Base-by-base conservation (phyloP, 768 basidiomycete species). In the Russula sp. region DNA sequence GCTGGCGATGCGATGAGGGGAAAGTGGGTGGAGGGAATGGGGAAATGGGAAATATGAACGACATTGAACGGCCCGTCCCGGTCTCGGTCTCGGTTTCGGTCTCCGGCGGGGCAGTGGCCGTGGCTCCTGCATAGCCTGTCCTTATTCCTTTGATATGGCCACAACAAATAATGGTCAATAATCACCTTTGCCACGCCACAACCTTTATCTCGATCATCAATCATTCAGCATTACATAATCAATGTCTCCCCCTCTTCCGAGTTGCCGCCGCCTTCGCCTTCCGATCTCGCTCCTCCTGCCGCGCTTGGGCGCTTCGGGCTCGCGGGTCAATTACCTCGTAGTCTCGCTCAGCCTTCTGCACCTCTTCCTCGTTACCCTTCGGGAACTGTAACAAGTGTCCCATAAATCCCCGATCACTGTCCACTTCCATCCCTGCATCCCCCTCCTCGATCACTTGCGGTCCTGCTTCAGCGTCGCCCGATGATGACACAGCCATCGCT, bases 241-340 rank as follows among this genome's bases (percentile, higher is more conserved):
- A 65, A 29, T 71, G 65, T 46, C 65, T 66, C 5, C 71, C 62
- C 16, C 72, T 67, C 34, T 67, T 68, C 34, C 67, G 68, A 61
- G 62, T 66, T 59, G 60, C 70, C 38, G 59, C 52, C 48, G 71
- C 73, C 25, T 29, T 29, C 13, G 73, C 71, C 56, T 84, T 89
- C 68, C 84, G 76, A 61, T 88, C 87, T 66, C 78, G 77, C 67
- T 90, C 90, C 69, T 93, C 91, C 68, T 92, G 87, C 68, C 78
- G 83, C 29, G 91, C 91, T 51, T 82, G 75, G 25, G 87, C 88
- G 47, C 85, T 79, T 58, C 91, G 74, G 51, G 82, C 80, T 61
- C 91, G 75, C 0, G 91, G 90, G 70, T 93, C 91, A 70, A 93
- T 93, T 32, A 93, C 90, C 73, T 93, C 90, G 68, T 92, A 93